phyloP scores from a whole-genome alignment of 768 basidiomycete species.

The Gymnopilus junonius region DNA sequence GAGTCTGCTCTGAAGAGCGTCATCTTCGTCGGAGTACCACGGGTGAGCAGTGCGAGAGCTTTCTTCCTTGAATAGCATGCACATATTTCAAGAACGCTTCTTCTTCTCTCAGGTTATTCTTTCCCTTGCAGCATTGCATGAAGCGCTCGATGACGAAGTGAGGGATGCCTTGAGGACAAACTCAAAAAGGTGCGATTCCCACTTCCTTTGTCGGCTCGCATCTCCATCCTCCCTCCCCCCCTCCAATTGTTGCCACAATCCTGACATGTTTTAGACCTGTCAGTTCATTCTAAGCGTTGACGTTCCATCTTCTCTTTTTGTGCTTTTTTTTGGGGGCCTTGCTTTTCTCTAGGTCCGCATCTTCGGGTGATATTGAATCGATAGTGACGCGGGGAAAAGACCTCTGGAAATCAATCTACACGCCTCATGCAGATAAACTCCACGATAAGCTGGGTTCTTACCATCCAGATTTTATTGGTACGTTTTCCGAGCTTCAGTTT shows the following conservation, averaged over 20 bases:
- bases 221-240: conserved; percentile 9
- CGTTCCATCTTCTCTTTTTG: conserved; percentile 3
- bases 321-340: conserved; percentile 14
- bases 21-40: conserved; percentile 87
- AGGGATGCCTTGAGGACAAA: conserved; percentile 68
- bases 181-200: conserved; percentile 58
- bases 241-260: conserved; percentile 3
- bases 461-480: conserved; percentile 94
- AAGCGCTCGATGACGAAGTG: conserved; percentile 83
- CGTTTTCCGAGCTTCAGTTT: conserved; percentile 43
- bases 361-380: conserved; percentile 67
- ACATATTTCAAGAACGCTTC: neutral
- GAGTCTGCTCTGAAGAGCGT: conserved; percentile 89
- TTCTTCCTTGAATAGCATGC: neutral
- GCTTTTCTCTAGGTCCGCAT: conserved; percentile 53
- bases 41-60: conserved; percentile 51
- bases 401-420: conserved; percentile 88
- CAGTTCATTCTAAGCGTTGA: neutral
- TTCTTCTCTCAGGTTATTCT: conserved; percentile 69
- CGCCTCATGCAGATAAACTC: conserved; percentile 88
- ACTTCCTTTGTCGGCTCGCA: conserved; percentile 9
- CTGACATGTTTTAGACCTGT: neutral
- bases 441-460: conserved; percentile 84
- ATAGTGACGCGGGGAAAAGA: conserved; percentile 68
- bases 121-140: conserved; percentile 75